Evolutionary conservation across 2,329 filamentous ascomycete genomes (phyloP), one percentile per base, ranked within the genome.

Genomic region (Daldinia eschscholtzii): DNA sequence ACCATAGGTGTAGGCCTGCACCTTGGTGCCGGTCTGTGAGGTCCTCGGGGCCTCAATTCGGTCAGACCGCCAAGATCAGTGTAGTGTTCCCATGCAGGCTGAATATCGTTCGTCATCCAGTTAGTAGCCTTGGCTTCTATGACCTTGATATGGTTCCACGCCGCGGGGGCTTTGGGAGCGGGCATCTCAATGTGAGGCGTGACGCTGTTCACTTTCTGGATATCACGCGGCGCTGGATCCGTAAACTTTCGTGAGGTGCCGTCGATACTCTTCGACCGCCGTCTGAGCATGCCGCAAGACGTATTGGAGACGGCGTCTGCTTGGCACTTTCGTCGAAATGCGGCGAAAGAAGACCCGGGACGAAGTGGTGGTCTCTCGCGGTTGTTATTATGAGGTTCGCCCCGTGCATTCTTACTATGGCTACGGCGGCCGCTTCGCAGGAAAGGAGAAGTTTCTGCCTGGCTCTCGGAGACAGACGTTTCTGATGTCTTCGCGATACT

Each of bases 71-170:
- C 72, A 1, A 76, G 71, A 48, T 72, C 70, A 1, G 46, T 69
- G 42, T 72, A 75, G 37, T 73, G 72, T 53, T 74, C 73, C 73
- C 72, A 76, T 63, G 72, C 71, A 13, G 69, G 65, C 1, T 71
- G 65, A 2, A 71, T 57, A 23, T 71, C 68, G 10, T 68, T 52
- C 0, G 65, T 42, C 58, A 63, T 70, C 70, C 64, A 72, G 56
- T 23, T 66, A 28, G 57, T 65, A 6, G 73, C 73, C 44, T 73
- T 67, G 30, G 70, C 66, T 57, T 76, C 73, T 75, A 74, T 73
- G 23, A 71, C 60, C 52, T 72, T 73, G 30, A 75, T 67, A 48
- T 74, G 70, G 50, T 72, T 70, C 72, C 71, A 71, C 39, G 72
- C 62, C 46, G 72, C 60, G 1, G 70, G 72, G 3, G 60, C 33